Percentiles rank a stretch among this genome's conserved stretches.
Evolutionary conservation across 257 asterid genomes (phyloP).

Genomic region (Plantago elongata): DNA sequence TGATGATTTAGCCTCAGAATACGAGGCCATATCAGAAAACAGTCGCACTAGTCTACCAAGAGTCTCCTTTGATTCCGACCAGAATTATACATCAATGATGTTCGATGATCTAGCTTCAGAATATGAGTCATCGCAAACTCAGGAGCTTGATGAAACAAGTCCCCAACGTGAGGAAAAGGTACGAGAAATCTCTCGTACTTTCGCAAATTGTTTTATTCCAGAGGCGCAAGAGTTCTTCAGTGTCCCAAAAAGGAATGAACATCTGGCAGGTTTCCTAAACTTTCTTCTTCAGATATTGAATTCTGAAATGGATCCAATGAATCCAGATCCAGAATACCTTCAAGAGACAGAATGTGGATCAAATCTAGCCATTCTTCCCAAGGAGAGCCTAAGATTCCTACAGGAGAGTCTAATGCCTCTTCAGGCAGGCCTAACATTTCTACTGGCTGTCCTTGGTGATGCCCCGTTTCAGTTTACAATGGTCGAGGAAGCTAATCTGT

Average conservation of each 20-base stretch:
- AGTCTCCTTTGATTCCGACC: too few species aligned
- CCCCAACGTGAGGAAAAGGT: background rate
- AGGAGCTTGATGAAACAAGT: too few species aligned
- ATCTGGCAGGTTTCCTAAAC: conserved; percentile 10
- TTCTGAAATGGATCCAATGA: background rate
- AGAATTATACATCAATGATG: too few species aligned
- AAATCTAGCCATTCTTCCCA: background rate
- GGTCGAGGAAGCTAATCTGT: background rate
- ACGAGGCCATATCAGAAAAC: background rate
- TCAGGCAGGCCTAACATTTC: too few species aligned
- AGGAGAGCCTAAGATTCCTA: background rate
- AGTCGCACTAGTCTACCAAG: background rate
- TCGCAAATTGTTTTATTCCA: background rate
- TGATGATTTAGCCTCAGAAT: background rate
- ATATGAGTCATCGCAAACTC: too few species aligned
- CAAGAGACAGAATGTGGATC: background rate
- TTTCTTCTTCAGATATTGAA: conserved; percentile 7
- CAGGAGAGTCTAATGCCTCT: background rate
- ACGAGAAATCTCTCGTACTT: background rate
- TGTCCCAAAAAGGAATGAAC: conserved; percentile 4
- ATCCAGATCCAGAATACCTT: background rate
- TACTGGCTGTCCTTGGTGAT: conserved; percentile 9
- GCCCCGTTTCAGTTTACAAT: background rate
- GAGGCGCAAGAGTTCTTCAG: conserved; percentile 4
- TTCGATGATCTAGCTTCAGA: too few species aligned